Evolutionary conservation across 2,329 filamentous ascomycete species (phyloP), one percentile per base, ranked within the genome.

Genomic region (Ustilaginoidea virens): DNA sequence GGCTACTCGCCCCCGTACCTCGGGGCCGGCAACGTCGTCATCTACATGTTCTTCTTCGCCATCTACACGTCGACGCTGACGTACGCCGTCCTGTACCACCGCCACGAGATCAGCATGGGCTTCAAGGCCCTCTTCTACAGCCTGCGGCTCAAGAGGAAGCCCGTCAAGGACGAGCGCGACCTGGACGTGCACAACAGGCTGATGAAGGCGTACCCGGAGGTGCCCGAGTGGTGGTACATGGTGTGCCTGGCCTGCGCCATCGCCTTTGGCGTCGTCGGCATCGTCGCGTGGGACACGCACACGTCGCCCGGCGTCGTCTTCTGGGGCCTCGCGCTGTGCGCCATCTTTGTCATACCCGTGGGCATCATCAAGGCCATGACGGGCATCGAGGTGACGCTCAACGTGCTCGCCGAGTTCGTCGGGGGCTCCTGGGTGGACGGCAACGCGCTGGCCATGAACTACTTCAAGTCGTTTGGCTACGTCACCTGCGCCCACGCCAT

Each of bases 1-100:
- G 41, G 45, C 1, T 70, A 69, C 43, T 68, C 63, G 3, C 61
- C 63, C 0, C 61, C 63, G 0, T 70, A 61, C 37, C 43, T 70
- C 16, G 48, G 58, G 1, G 61, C 66, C 9, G 61, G 55, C 11
- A 63, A 62, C 31, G 43, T 64, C n/a, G 48, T 54, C 17, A 51
- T 62, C n/a, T 70, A 69, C 48, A 51, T 63, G 36, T 64, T 61
- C 43, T 69, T 66, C 48, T 70, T 70, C 32, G 62, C 56, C 28
- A 59, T 66, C 17, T 69, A 69, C 37, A 54, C 65, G 0, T 60
- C 64, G 12, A 61, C 58, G 0, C 44, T 70, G 11, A 60, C 59
- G 4, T 66, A 69, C 31, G 58, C 61, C 15, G 40, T 48, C 12
- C 51, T 70, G 2, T 69, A 67, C 43, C 61, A 70, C 39, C 56